Percentiles rank a stretch among this genome's conserved stretches.
Conservation (phyloP, 2,329 filamentous ascomycete species). For the Paradendryphiella salina region DNA sequence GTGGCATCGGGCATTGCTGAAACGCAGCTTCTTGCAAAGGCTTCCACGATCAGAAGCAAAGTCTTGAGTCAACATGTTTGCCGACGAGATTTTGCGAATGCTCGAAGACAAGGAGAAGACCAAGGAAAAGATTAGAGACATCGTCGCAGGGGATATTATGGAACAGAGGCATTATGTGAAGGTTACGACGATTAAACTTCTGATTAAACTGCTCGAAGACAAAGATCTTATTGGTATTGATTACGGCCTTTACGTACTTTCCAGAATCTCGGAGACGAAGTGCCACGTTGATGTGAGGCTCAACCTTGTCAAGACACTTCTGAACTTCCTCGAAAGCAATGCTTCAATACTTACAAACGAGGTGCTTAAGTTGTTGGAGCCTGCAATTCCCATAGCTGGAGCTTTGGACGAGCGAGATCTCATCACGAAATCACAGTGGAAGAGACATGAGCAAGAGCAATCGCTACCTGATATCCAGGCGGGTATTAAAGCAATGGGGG, state of each 20-base stretch:
- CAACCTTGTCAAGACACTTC: constrained; percentile 41
- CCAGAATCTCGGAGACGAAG: constrained; percentile 31
- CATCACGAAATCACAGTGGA: constrained; percentile 41
- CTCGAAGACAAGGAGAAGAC: constrained; percentile 24
- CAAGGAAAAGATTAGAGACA: not conserved
- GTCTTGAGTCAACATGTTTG: constrained; percentile 35
- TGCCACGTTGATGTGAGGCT: constrained; percentile 47
- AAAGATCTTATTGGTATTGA: constrained; percentile 40
- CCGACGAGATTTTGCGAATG: constrained; percentile 34
- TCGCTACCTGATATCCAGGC: constrained; percentile 14
- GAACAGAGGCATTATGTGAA: constrained; percentile 37
- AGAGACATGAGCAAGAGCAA: constrained; percentile 19
- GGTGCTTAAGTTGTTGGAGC: constrained; percentile 32
- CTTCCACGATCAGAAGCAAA: constrained; percentile 39
- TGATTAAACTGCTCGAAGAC: constrained; percentile 46
- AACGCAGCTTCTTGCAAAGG: constrained; percentile 35
- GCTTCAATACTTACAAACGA: constrained; percentile 10
- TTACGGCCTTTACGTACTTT: constrained; percentile 37
- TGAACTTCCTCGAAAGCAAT: constrained; percentile 29
- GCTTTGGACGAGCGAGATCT: constrained; percentile 43
- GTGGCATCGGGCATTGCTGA: constrained; percentile 49
- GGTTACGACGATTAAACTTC: constrained; percentile 50
- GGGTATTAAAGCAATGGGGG: not conserved
- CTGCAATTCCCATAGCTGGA: constrained; percentile 39
- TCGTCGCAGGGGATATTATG: no score